Percentiles rank a stretch among this genome's conserved stretches.
Conservation (phyloP, 768 basidiomycete genomes). For the Xerocomellus intermedius region DNA sequence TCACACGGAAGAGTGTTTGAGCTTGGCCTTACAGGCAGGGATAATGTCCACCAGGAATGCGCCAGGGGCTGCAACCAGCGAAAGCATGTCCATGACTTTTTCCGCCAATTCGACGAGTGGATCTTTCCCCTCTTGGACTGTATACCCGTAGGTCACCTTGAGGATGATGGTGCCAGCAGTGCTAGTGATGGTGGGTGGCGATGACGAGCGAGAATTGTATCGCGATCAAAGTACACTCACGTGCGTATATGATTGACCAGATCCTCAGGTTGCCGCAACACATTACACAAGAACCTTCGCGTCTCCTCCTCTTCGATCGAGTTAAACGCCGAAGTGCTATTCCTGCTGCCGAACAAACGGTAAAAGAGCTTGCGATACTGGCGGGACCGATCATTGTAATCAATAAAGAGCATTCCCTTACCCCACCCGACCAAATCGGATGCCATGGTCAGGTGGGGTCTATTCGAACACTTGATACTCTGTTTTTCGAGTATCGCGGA, state of each 20-base stretch:
- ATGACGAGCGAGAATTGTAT: not conserved
- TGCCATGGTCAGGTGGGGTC: conserved; percentile 18
- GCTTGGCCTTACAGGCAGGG: conserved; percentile 15
- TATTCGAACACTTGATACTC: conserved; percentile 49
- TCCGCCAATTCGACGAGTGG: conserved; percentile 34
- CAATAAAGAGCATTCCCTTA: conserved; percentile 3
- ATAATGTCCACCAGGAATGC: conserved; percentile 23
- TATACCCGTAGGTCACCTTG: conserved; percentile 41
- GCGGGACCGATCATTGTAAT: conserved; percentile 10
- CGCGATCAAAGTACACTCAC: conserved; percentile 7
- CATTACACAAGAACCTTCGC: conserved; percentile 13
- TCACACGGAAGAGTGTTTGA: too few relatives aligned
- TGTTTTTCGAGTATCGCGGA: conserved; percentile 53
- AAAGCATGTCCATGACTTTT: conserved; percentile 19
- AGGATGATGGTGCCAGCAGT: conserved; percentile 31
- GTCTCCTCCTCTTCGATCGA: conserved; percentile 21
- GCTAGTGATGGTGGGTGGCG: not conserved
- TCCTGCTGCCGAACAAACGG: conserved; percentile 12
- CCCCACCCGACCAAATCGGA: conserved; percentile 19
- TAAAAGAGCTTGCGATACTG: conserved; percentile 13
- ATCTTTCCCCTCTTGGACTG: conserved; percentile 35
- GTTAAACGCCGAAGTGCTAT: conserved; percentile 7
- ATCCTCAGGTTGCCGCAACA: conserved; percentile 16
- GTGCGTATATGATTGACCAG: conserved; percentile 21
- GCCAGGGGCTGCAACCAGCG: conserved; percentile 1